Evolutionary conservation across 768 basidiomycete genomes (phyloP).

Genomic region (Clitopilus hobsonii): DNA sequence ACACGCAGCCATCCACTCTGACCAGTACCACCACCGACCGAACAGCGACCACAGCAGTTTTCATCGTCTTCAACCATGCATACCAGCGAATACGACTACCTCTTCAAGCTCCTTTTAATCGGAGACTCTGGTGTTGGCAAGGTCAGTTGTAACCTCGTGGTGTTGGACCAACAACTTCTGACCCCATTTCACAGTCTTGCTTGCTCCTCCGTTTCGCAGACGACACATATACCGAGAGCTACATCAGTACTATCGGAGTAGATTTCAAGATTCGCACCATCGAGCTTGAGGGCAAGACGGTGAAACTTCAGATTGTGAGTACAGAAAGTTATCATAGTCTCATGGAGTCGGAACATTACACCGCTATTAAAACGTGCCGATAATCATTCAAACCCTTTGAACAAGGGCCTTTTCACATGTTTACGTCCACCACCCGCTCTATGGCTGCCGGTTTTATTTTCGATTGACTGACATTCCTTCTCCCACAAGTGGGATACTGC

Average conservation of each 20-base stretch:
- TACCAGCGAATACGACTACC: constrained; percentile 92
- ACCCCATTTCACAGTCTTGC: constrained; percentile 61
- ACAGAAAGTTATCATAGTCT: constrained; percentile 13
- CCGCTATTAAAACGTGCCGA: neutral
- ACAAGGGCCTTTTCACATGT: constrained; percentile 1
- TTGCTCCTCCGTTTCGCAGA: constrained; percentile 90
- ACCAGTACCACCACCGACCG: constrained; percentile 26
- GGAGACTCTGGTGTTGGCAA: constrained; percentile 96
- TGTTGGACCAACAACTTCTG: constrained; percentile 9
- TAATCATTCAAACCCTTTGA: neutral
- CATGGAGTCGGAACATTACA: too few species aligned
- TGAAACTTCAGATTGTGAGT: constrained; percentile 97
- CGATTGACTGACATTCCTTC: constrained; percentile 20
- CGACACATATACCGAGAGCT: constrained; percentile 96
- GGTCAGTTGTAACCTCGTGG: constrained; percentile 35
- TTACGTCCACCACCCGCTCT: too few species aligned
- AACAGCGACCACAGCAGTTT: constrained; percentile 17
- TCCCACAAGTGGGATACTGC: constrained; percentile 93
- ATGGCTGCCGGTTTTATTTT: neutral
- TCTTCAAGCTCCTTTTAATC: constrained; percentile 94
- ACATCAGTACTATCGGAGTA: constrained; percentile 96
- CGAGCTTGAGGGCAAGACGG: constrained; percentile 96
- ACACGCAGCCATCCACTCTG: constrained; percentile 19
- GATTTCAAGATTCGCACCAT: constrained; percentile 99
- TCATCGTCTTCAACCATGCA: constrained; percentile 47